These are phyloP conservation scores for Bolboschoenus planiculmis DNA, from an alignment of 176 grass and related monocot genomes.

Conservation along the genomic window DNA sequence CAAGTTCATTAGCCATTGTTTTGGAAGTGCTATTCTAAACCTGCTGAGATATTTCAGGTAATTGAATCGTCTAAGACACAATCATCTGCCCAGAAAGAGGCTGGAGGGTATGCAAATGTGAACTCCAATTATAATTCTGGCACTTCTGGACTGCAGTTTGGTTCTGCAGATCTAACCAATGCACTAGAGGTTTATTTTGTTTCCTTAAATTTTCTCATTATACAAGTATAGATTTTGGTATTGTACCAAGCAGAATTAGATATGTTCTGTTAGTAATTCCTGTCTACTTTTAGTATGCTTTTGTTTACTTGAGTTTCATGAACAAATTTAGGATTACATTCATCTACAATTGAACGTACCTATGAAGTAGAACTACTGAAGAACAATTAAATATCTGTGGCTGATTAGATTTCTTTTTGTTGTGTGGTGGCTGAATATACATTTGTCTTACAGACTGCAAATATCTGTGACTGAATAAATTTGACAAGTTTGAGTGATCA, in stretches of 20 bases:
- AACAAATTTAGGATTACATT: not conserved
- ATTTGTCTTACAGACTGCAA: not conserved
- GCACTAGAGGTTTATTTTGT: constrained; percentile 49
- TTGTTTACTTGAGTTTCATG: not conserved
- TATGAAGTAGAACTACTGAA: not conserved
- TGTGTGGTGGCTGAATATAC: not conserved
- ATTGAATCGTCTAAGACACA: constrained; percentile 37
- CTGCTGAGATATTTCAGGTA: constrained; percentile 29
- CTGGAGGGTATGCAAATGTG: constrained; percentile 24
- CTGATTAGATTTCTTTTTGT: not conserved
- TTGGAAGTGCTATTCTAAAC: constrained; percentile 9
- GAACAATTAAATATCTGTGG: not conserved
- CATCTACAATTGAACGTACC: not conserved
- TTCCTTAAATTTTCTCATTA: not conserved
- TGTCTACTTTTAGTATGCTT: not conserved
- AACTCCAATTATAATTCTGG: constrained; percentile 28
- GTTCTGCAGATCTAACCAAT: constrained; percentile 41
- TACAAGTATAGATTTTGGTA: not conserved
- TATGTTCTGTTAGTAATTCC: not conserved
- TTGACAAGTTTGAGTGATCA: not conserved
- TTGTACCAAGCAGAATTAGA: not conserved
- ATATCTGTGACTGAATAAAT: not conserved
- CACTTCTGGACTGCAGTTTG: constrained; percentile 32
- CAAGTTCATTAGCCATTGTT: not conserved
- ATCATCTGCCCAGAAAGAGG: constrained; percentile 35